Percentiles rank a stretch among this genome's conserved stretches.
phyloP scores from a whole-genome alignment of 345 rosid genomes.

The Linum usitatissimum region DNA sequence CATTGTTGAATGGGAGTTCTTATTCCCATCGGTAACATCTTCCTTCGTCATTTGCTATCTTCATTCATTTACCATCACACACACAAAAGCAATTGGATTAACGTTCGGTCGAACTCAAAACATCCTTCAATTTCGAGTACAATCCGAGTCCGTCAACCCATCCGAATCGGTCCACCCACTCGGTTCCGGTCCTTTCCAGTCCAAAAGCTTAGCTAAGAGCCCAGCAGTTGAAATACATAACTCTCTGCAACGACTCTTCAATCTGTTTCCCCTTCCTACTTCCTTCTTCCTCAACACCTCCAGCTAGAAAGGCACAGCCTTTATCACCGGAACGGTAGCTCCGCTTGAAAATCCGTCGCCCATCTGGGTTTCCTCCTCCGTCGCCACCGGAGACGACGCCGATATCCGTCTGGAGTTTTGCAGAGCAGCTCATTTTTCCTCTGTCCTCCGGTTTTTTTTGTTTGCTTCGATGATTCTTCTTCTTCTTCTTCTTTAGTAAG shows the following conservation, averaged over 20 bases:
- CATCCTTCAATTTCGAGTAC: too few relatives aligned
- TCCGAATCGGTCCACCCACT: too few relatives aligned
- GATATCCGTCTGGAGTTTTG: not conserved
- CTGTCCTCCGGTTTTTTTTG: too few relatives aligned
- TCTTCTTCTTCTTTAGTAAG: too few relatives aligned
- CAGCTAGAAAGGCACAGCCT: not conserved
- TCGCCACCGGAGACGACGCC: not conserved
- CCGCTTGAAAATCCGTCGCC: constrained; percentile 4
- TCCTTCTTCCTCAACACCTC: not conserved
- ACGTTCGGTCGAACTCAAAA: too few relatives aligned
- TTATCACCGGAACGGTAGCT: not conserved
- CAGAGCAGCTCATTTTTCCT: not conserved
- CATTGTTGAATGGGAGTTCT: too few relatives aligned
- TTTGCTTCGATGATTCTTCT: too few relatives aligned
- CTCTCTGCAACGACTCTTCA: constrained; percentile 27
- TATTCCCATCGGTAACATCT: too few relatives aligned
- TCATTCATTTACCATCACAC: too few relatives aligned
- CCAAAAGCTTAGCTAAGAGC: constrained; percentile 10
- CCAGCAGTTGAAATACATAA: constrained; percentile 41
- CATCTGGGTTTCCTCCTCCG: not conserved
- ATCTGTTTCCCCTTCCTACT: constrained; percentile 12
- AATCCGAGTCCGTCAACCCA: too few relatives aligned
- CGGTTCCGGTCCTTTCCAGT: not conserved
- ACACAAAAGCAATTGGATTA: too few relatives aligned
- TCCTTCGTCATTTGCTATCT: too few relatives aligned